A percentile compares a stretch with the other conserved stretches of the same genome.
These are phyloP conservation scores for Mortierella sp. DNA, from an alignment of 371 early-diverging fungal species.

Conservation along the genomic window DNA sequence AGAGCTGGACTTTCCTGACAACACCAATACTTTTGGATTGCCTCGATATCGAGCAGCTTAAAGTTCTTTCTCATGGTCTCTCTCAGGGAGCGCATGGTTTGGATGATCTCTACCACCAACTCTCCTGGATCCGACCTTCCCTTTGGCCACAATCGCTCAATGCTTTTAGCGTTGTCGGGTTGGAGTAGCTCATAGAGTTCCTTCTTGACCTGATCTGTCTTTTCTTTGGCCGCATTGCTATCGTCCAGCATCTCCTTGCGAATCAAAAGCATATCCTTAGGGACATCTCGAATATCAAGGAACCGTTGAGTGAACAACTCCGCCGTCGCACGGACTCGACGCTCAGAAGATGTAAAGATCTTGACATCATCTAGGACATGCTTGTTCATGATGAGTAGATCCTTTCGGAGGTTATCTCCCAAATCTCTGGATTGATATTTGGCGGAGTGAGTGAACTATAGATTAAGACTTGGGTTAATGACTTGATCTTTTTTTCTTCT, in stretches of 20 bases:
- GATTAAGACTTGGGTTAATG: neutral
- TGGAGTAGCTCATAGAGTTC: constrained; percentile 69
- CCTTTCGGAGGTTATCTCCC: constrained; percentile 93
- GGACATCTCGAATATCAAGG: constrained; percentile 66
- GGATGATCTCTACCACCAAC: constrained; percentile 76
- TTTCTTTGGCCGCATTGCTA: constrained; percentile 93
- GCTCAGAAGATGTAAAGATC: constrained; percentile 88
- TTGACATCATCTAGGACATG: constrained; percentile 88
- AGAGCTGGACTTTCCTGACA: constrained; percentile 80
- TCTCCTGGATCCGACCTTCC: constrained; percentile 70
- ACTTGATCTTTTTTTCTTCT: neutral
- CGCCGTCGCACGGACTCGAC: constrained; percentile 90
- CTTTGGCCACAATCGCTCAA: constrained; percentile 66
- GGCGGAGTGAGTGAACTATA: constrained; percentile 94
- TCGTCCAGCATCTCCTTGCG: constrained; percentile 95
- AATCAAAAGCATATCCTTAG: constrained; percentile 70
- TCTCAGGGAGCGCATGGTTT: constrained; percentile 73
- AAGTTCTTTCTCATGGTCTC: constrained; percentile 86
- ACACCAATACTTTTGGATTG: constrained; percentile 80
- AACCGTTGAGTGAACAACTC: constrained; percentile 86
- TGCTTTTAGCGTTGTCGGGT: constrained; percentile 43
- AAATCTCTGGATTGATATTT: constrained; percentile 91
- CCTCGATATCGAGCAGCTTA: constrained; percentile 60
- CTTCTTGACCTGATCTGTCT: constrained; percentile 87
- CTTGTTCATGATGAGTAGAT: constrained; percentile 88